Conservation (phyloP, 768 basidiomycete species). For the Infundibulicybe gibba region DNA sequence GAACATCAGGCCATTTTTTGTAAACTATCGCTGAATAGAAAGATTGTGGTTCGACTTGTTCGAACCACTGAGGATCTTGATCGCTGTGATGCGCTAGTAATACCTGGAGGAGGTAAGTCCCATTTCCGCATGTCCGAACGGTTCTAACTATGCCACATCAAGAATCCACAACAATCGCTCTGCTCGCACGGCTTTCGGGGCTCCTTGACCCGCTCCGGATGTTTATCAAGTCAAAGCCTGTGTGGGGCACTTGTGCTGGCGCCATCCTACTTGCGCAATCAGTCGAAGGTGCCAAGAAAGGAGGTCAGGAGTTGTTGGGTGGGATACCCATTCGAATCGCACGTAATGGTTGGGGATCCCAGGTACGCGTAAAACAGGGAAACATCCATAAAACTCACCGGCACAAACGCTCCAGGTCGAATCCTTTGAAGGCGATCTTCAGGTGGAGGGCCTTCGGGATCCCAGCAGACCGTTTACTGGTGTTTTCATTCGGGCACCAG, state of each 20-base stretch:
- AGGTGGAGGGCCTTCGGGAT: constrained; percentile 59
- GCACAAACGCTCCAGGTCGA: constrained; percentile 53
- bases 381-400: neutral
- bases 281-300: constrained; percentile 76
- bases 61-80: constrained; percentile 73
- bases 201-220: constrained; percentile 76
- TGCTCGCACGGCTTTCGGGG: constrained; percentile 68
- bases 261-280: constrained; percentile 82
- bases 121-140: neutral
- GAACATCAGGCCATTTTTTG: constrained; percentile 79
- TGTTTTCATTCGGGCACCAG: constrained; percentile 94
- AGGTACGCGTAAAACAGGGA: constrained; percentile 42
- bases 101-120: constrained; percentile 82
- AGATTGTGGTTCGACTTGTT: constrained; percentile 53
- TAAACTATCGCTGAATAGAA: constrained; percentile 43
- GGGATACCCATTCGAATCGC: constrained; percentile 78
- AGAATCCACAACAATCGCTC: constrained; percentile 93
- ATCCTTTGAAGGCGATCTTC: constrained; percentile 82
- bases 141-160: neutral
- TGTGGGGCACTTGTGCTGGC: constrained; percentile 97
- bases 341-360: constrained; percentile 93
- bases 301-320: constrained; percentile 83
- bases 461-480: constrained; percentile 66
- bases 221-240: constrained; percentile 69
- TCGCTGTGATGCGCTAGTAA: constrained; percentile 80